A percentile compares a stretch with the other conserved stretches of the same genome.
Evolutionary conservation across 1,139 yeast species (phyloP).

Genomic region (Blastobotrys aristatus): DNA sequence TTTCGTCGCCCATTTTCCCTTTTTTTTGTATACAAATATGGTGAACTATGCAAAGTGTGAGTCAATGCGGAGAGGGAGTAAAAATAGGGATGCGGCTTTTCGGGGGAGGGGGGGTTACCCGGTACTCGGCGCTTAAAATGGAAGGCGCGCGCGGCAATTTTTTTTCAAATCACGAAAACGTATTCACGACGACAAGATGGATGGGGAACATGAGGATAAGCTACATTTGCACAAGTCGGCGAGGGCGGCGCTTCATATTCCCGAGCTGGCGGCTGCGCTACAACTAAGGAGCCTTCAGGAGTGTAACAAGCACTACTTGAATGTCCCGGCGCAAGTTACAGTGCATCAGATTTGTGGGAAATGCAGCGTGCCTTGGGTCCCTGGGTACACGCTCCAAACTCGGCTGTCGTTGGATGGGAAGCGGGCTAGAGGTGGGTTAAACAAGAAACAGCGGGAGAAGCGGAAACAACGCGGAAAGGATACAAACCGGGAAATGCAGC

Average conservation of each 20-base stretch:
- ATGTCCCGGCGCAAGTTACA: background rate
- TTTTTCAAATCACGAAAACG: background rate
- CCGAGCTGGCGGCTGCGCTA: slow-evolving; percentile 8
- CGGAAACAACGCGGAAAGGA: background rate
- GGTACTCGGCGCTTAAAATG: background rate
- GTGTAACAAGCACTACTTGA: background rate
- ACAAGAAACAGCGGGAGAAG: slow-evolving; percentile 5
- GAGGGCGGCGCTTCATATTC: background rate
- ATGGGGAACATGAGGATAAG: background rate
- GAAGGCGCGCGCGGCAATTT: background rate
- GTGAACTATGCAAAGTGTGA: background rate
- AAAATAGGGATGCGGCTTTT: background rate
- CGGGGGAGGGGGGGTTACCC: background rate
- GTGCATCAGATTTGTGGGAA: slow-evolving; percentile 4
- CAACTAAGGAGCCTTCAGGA: slow-evolving; percentile 3
- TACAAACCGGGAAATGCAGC: background rate
- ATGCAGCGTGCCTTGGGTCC: slow-evolving; percentile 11
- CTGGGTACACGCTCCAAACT: slow-evolving; percentile 3
- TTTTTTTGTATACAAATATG: background rate
- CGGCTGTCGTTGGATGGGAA: background rate
- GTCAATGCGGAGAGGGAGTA: background rate
- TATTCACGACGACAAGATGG: too few relatives aligned
- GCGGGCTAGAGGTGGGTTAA: slow-evolving; percentile 11
- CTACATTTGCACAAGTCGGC: slow-evolving; percentile 6
- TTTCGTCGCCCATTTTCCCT: slow-evolving; percentile 24